A percentile compares a stretch with the other conserved stretches of the same genome.
Evolutionary conservation across 176 grass and related monocot genomes (phyloP).

Genomic region (Hordeum marinum): DNA sequence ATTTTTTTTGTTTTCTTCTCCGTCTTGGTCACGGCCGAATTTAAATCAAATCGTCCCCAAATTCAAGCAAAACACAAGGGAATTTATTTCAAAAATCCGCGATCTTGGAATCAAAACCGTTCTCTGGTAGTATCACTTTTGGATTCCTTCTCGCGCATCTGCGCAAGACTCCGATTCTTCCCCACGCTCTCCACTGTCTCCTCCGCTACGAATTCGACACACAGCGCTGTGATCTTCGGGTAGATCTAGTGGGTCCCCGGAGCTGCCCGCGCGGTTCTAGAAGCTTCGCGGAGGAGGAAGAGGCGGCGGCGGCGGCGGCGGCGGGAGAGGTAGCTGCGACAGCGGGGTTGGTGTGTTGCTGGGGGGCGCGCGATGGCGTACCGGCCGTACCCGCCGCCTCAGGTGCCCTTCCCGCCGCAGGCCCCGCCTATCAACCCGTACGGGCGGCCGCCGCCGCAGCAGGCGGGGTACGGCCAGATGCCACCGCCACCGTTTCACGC

Average conservation of each 20-base stretch:
- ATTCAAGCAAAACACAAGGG: background rate
- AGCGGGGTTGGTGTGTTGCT: background rate
- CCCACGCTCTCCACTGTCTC: background rate
- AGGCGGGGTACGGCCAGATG: constrained; percentile 36
- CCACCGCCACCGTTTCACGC: constrained; percentile 33
- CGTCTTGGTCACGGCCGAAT: too few relatives aligned
- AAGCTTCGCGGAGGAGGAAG: background rate
- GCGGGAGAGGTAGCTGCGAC: constrained; percentile 35
- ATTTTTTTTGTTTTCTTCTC: too few relatives aligned
- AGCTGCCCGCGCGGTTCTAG: background rate
- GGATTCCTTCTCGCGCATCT: background rate
- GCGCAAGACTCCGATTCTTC: background rate
- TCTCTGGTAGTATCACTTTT: background rate
- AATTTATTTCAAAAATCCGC: background rate
- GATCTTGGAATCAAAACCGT: background rate
- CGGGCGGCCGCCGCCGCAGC: constrained; percentile 21
- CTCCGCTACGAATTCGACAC: background rate
- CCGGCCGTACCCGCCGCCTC: constrained; percentile 55
- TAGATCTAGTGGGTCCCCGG: constrained; percentile 31
- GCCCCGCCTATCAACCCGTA: constrained; percentile 26
- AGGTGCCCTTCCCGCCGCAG: constrained; percentile 32
- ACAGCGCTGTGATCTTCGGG: background rate
- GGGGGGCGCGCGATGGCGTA: constrained; percentile 56
- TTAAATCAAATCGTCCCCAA: background rate
- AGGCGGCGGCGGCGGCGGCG: constrained; percentile 28